A percentile compares a stretch with the other conserved stretches of the same genome.
Conservation (phyloP, 208 protist species). For the Trichomonas tenax region DNA sequence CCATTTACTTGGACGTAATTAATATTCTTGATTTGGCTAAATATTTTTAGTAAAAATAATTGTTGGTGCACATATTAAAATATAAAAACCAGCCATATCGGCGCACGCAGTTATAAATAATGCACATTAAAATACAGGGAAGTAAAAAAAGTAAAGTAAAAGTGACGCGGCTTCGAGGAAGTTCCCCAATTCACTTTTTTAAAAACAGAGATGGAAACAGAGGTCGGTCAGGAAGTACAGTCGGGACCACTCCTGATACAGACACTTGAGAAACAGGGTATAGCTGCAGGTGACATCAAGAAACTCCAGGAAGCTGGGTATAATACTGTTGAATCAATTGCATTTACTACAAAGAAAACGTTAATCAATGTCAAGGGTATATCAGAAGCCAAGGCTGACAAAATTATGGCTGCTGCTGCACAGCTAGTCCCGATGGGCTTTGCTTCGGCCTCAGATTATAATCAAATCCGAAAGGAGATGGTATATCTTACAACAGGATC, state of each 20-base stretch:
- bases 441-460: slow-evolving; percentile 76
- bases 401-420: slow-evolving; percentile 67
- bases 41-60: too few species aligned
- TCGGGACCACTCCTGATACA: neutral
- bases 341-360: slow-evolving; percentile 81
- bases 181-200: neutral
- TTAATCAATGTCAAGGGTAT: slow-evolving; percentile 94
- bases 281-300: neutral
- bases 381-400: slow-evolving; percentile 89
- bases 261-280: neutral
- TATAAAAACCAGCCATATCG: too few species aligned
- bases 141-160: neutral
- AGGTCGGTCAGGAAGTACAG: neutral
- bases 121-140: too few species aligned
- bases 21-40: too few species aligned
- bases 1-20: too few species aligned
- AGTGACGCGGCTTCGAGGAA: neutral
- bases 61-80: too few species aligned
- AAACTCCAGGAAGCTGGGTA: slow-evolving; percentile 32
- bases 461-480: slow-evolving; percentile 68
- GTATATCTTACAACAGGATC: slow-evolving; percentile 86
- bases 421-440: slow-evolving; percentile 91
- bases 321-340: slow-evolving; percentile 67
- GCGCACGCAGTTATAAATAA: too few species aligned
- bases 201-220: neutral